These are phyloP conservation scores for Coemansia sp. DNA, from an alignment of 371 early-diverging fungal species.

Conservation along the genomic window DNA sequence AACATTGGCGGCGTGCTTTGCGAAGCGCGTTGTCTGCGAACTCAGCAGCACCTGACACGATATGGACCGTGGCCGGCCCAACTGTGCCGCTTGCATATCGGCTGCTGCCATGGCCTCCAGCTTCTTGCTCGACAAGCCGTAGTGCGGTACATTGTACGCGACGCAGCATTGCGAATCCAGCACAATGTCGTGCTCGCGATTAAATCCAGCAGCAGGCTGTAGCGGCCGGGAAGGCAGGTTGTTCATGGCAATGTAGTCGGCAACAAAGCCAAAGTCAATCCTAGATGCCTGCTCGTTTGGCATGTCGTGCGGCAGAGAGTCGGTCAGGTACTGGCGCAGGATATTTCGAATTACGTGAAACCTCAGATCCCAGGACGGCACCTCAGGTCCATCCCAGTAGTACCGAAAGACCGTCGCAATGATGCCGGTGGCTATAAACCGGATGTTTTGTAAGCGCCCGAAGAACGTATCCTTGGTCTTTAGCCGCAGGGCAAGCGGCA, in stretches of 20 bases:
- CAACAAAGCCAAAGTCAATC: conserved; percentile 30
- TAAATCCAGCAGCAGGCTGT: conserved; percentile 11
- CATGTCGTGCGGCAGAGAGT: conserved; percentile 33
- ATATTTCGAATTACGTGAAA: conserved; percentile 35
- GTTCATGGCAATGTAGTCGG: conserved; percentile 35
- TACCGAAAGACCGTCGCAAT: conserved; percentile 13
- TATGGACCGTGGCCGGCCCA: conserved; percentile 12
- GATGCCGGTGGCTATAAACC: conserved; percentile 15
- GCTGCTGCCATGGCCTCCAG: conserved; percentile 14
- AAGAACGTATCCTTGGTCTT: conserved; percentile 21
- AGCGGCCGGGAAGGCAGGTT: conserved; percentile 23
- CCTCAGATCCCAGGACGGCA: conserved; percentile 19
- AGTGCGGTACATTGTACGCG: conserved; percentile 11
- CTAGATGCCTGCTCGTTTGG: conserved; percentile 19
- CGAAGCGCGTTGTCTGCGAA: background rate
- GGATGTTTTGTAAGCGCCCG: conserved; percentile 31
- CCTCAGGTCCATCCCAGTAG: conserved; percentile 34
- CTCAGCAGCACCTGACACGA: conserved; percentile 38
- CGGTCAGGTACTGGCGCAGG: conserved; percentile 25
- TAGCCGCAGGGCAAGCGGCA: conserved; percentile 20
- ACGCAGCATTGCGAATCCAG: background rate
- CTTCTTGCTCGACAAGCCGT: conserved; percentile 22
- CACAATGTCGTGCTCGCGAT: conserved; percentile 25
- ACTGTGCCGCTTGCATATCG: conserved; percentile 6
- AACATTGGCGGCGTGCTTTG: background rate